A percentile compares a stretch with the other conserved stretches of the same genome.
Evolutionary conservation across 768 basidiomycete genomes (phyloP).

Genomic region (Leccinum boreale): DNA sequence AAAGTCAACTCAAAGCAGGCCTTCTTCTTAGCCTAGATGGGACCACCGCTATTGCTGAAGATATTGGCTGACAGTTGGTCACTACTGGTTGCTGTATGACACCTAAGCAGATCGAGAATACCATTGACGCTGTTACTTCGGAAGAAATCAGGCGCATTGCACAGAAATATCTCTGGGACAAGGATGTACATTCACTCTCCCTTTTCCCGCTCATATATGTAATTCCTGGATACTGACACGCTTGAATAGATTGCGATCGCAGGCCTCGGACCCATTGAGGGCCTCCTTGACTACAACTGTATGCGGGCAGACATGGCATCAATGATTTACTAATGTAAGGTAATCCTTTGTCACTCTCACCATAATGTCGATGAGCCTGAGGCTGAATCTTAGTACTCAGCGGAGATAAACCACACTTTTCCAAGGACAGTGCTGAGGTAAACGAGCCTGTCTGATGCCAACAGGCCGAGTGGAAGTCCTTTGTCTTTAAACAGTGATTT

Average conservation of each 20-base stretch:
- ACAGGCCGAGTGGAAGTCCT: too few relatives aligned
- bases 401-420: not conserved
- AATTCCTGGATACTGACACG: slow-evolving; percentile 1
- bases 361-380: not conserved
- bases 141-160: slow-evolving; percentile 93
- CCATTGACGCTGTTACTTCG: slow-evolving; percentile 83
- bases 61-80: slow-evolving; percentile 96
- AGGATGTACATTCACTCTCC: slow-evolving; percentile 60
- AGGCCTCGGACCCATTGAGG: slow-evolving; percentile 87
- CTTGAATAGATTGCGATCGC: slow-evolving; percentile 70
- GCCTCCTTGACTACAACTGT: slow-evolving; percentile 93
- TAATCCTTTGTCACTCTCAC: not conserved
- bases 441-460: too few relatives aligned
- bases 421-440: too few relatives aligned
- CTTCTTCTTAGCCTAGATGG: slow-evolving; percentile 89
- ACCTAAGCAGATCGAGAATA: slow-evolving; percentile 90
- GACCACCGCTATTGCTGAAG: slow-evolving; percentile 93
- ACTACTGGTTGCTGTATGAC: slow-evolving; percentile 88
- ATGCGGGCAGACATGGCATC: slow-evolving; percentile 81
- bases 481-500: too few relatives aligned
- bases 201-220: slow-evolving; percentile 10
- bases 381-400: too few relatives aligned
- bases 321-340: slow-evolving; percentile 54
- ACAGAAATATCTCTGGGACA: slow-evolving; percentile 96
- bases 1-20: slow-evolving; percentile 97